Conservation (phyloP, 139 green algal genomes). For the Desmodesmus armatus region DNA sequence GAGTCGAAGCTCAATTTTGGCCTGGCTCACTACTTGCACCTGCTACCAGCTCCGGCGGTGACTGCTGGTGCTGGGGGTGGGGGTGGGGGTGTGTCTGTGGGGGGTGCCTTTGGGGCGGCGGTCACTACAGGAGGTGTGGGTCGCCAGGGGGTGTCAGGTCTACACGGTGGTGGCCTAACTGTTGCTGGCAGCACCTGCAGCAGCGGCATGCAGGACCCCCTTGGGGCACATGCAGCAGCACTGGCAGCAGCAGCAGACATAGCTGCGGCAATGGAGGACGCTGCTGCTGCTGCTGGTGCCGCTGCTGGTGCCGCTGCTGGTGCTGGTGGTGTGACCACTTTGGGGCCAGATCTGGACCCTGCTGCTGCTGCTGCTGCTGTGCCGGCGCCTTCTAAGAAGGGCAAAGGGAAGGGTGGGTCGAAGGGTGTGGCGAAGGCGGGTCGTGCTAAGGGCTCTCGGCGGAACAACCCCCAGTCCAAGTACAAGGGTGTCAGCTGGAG, state of each 20-base stretch:
- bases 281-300: not conserved
- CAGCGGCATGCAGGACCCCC: not conserved
- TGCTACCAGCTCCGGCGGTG: too few species aligned
- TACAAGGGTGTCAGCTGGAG: conserved; percentile 73
- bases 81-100: too few species aligned
- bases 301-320: not conserved
- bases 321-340: not conserved
- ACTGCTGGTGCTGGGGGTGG: not conserved
- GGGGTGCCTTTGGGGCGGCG: too few species aligned
- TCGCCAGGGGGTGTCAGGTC: too few species aligned
- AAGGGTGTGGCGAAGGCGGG: not conserved
- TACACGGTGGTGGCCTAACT: too few species aligned
- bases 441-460: not conserved
- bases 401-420: too few species aligned
- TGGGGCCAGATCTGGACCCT: not conserved
- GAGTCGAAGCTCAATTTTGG: too few species aligned
- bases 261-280: not conserved
- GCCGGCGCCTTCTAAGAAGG: too few species aligned
- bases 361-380: not conserved
- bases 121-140: too few species aligned
- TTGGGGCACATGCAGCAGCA: not conserved
- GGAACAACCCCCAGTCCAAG: conserved; percentile 61
- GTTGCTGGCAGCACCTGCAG: not conserved
- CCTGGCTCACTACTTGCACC: too few species aligned
- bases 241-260: not conserved